Percentiles rank a stretch among this genome's conserved stretches.
Conservation (phyloP, 177 flowering plant genomes). For the Tripterygium wilfordii region DNA sequence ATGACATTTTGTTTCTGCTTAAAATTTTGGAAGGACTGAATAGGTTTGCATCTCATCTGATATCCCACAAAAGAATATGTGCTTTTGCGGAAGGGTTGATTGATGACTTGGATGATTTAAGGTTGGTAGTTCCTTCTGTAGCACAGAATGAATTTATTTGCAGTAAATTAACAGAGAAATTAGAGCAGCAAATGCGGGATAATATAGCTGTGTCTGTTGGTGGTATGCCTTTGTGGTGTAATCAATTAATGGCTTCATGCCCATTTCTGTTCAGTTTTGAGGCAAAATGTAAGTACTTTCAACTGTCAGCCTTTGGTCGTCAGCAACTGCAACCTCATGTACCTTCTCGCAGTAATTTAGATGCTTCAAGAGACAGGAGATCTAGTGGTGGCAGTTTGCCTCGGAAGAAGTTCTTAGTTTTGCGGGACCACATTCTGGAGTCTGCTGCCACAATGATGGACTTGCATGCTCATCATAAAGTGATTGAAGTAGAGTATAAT, state of each 20-base stretch:
- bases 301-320: conserved; percentile 45
- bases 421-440: conserved; percentile 51
- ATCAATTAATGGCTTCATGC: conserved; percentile 56
- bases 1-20: conserved; percentile 60
- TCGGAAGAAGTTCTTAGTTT: conserved; percentile 66
- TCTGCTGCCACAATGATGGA: conserved; percentile 82
- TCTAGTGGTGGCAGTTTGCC: conserved; percentile 23
- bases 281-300: conserved; percentile 65
- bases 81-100: conserved; percentile 64
- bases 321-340: conserved; percentile 23
- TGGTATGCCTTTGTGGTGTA: conserved; percentile 86
- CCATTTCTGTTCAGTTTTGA: conserved; percentile 89
- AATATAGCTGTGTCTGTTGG: conserved; percentile 48
- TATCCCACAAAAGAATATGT: conserved; percentile 35
- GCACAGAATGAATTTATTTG: conserved; percentile 67
- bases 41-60: conserved; percentile 39
- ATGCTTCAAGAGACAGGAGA: conserved; percentile 34
- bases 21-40: conserved; percentile 65
- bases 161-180: conserved; percentile 72
- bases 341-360: conserved; percentile 23
- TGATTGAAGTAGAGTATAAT: conserved; percentile 68
- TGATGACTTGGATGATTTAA: conserved; percentile 39
- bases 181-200: conserved; percentile 89
- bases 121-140: conserved; percentile 25
- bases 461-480: conserved; percentile 37